These are phyloP conservation scores for Colletotrichum tropicicola DNA, from an alignment of 2,329 filamentous ascomycete genomes.

Conservation along the genomic window DNA sequence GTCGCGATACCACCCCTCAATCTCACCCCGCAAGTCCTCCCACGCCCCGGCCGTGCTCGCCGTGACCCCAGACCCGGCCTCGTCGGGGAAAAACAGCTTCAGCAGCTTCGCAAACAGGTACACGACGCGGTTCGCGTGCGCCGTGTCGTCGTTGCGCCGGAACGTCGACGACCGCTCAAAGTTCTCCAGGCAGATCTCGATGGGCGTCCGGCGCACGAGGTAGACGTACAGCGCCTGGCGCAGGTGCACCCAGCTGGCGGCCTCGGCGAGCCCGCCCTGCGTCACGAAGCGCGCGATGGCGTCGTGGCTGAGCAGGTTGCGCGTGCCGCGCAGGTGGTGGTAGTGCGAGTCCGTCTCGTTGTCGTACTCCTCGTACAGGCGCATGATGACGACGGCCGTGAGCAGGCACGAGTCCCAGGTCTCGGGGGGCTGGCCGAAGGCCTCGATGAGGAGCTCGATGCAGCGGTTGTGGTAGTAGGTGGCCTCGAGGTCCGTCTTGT, in stretches of 20 bases:
- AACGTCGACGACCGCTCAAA: constrained; percentile 33
- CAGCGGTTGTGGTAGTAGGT: constrained; percentile 55
- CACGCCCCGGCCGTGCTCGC: not conserved
- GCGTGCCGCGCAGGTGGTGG: constrained; percentile 49
- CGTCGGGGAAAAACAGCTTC: constrained; percentile 32
- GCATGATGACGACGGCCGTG: constrained; percentile 56
- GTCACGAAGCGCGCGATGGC: constrained; percentile 45
- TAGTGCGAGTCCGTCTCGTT: constrained; percentile 43
- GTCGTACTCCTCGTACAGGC: constrained; percentile 55
- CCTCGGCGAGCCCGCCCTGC: constrained; percentile 48
- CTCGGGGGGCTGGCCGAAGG: constrained; percentile 49
- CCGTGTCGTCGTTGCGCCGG: constrained; percentile 26
- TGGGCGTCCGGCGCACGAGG: constrained; percentile 34
- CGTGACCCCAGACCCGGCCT: not conserved
- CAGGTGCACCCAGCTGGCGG: constrained; percentile 49
- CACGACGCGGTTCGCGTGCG: constrained; percentile 32
- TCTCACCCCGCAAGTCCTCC: constrained; percentile 7
- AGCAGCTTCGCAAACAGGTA: constrained; percentile 35
- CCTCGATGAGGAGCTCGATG: constrained; percentile 54
- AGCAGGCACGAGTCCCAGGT: constrained; percentile 56
- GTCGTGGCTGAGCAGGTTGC: constrained; percentile 43
- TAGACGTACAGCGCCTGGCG: constrained; percentile 50
- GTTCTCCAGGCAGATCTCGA: constrained; percentile 32
- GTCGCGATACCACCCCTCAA: constrained; percentile 40
- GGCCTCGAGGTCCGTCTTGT: constrained; percentile 47